Evolutionary conservation across 2,329 filamentous ascomycete genomes (phyloP), one percentile per base, ranked within the genome.

Genomic region (Lizonia empirigonia): DNA sequence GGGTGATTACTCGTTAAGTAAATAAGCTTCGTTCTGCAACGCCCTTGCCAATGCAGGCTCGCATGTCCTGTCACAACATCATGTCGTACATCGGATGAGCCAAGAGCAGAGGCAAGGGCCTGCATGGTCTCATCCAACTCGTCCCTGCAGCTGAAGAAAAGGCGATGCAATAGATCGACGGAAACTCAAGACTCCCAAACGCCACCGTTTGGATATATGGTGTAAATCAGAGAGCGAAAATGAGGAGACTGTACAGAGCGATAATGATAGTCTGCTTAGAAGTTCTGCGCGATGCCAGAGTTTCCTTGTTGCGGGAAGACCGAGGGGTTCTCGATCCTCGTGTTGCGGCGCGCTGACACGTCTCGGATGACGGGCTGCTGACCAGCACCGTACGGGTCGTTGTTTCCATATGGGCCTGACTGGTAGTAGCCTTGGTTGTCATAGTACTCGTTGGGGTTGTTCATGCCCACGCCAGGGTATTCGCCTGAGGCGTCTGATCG

Each of bases 241-340:
- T 13, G 36, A 39, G n/a, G 35, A 34, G 22, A 41, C 26, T 49
- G 50, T 38, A 52, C 48, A 51, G 40, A 38, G 26, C 41, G 33
- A 48, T 13, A 30, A 32, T 44, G 10, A 37, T 44, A 26, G 33
- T 37, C 44, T 24, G 39, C 51, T 54, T 84, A 97, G 67, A 99
- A 99, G 75, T 99, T 99, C 76, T 97, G 94, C 24, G 94, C 90
- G 66, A 99, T 97, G 52, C 94, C 94, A 30, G 90, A 90, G 65
- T 90, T 96, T 26, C 84, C 85, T 78, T 96, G 91, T 69, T 95
- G 90, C 9, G 93, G 92, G 67, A 90, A 95, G 56, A 94, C 89
- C 35, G 89, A 85, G 2, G 91, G 88, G 70, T 88, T 96, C 77
- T 97, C 92, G 67, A 99, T 97, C 56, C 92, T 85, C 10, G 94